These are phyloP conservation scores for Anisodus tanguticus DNA, from an alignment of 257 asterid species.

Conservation along the genomic window DNA sequence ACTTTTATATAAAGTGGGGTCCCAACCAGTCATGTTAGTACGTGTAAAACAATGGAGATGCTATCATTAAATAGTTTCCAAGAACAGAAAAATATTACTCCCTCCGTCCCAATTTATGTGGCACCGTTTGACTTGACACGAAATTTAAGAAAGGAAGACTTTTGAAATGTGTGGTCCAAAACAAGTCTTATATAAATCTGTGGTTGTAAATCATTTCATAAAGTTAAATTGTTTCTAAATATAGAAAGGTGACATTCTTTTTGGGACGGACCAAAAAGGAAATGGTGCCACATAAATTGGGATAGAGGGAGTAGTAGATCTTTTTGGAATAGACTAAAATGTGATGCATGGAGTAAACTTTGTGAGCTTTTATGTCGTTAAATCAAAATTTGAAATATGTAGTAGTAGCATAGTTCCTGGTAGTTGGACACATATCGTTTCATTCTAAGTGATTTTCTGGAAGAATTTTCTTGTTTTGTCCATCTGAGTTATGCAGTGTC, in stretches of 20 bases:
- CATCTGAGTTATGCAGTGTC: background rate
- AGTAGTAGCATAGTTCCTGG: background rate
- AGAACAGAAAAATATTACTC: background rate
- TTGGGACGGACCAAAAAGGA: no score
- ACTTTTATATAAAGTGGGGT: background rate
- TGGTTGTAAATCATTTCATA: no score
- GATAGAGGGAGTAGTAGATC: background rate
- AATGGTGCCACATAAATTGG: no score
- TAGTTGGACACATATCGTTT: background rate
- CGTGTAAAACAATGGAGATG: background rate
- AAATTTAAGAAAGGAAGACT: no score
- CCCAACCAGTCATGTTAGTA: background rate
- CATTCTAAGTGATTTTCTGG: background rate
- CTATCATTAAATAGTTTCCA: background rate
- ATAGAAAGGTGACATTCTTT: no score
- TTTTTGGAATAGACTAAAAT: background rate
- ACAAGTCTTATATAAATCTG: no score
- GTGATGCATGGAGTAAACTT: no score
- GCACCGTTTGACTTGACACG: no score
- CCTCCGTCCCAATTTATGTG: no score
- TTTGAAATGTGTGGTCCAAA: no score
- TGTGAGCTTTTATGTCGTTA: background rate
- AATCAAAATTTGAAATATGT: background rate
- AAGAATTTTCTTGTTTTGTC: background rate
- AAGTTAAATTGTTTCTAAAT: no score